phyloP scores from a whole-genome alignment of 2,329 filamentous ascomycete species.

The Fusarium burgessii region DNA sequence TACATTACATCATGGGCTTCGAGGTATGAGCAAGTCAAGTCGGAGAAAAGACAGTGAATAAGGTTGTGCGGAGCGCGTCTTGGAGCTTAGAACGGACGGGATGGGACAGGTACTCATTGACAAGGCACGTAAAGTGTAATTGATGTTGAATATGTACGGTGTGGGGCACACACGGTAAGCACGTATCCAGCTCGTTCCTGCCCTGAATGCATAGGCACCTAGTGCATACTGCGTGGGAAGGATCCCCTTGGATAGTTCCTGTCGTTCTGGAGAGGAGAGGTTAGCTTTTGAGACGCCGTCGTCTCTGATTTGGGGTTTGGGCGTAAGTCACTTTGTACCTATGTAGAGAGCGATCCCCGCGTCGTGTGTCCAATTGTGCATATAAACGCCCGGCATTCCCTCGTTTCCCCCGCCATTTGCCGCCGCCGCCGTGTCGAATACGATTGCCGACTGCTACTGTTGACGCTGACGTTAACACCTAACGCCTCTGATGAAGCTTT shows the following conservation, averaged over 20 bases:
- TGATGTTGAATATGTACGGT: conserved; percentile 6
- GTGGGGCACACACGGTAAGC: conserved; percentile 29
- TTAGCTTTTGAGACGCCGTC: conserved; percentile 34
- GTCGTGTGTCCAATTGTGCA: conserved; percentile 50
- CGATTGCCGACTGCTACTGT: conserved; percentile 38
- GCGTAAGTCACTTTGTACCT: conserved; percentile 15
- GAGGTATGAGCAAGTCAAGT: neutral
- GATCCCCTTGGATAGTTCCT: conserved; percentile 23
- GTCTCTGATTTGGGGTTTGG: conserved; percentile 37
- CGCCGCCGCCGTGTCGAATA: conserved; percentile 38
- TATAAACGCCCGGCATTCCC: conserved; percentile 63
- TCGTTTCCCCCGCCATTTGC: conserved; percentile 43
- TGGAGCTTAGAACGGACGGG: neutral
- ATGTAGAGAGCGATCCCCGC: conserved; percentile 23
- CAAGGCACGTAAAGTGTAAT: conserved; percentile 19
- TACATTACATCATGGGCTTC: neutral
- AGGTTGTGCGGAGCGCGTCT: neutral
- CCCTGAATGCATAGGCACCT: neutral
- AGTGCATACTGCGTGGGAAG: conserved; percentile 2
- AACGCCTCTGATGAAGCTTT: conserved; percentile 21
- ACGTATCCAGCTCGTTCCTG: conserved; percentile 28
- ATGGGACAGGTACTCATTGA: conserved; percentile 2
- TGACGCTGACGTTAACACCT: conserved; percentile 5
- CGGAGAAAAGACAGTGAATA: conserved; percentile 13
- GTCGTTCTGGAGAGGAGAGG: conserved; percentile 18